Evolutionary conservation across 2,329 filamentous ascomycete species (phyloP), one percentile per base, ranked within the genome.

Genomic region (Stagonosporopsis vannaccii): DNA sequence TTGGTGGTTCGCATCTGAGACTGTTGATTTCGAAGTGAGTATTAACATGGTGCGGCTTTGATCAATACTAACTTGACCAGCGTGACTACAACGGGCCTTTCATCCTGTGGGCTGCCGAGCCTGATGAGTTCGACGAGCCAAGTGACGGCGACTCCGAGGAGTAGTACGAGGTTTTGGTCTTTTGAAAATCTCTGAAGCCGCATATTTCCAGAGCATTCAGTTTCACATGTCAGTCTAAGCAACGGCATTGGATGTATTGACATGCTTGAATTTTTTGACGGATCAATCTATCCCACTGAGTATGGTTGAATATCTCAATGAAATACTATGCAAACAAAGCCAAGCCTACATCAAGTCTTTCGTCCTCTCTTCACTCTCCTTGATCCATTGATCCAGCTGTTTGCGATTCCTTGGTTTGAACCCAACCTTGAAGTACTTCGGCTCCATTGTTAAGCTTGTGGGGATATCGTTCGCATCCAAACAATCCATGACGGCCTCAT

Each of bases 361-460:
- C 17, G 80, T 82, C 56, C 73, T 71, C 66, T 78, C 75, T 65
- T 82, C 80, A 51, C 79, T 80, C 66, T 80, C 79, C 48, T 32
- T 56, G 39, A 82, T 79, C 80, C 80, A 82, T 65, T 63, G 68
- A 53, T 80, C 79, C 47, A 82, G 58, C 65, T 73, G 43, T 32
- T 57, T 65, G 55, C 69, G 62, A 66, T 82, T 72, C 57, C 80
- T 74, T 4, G 79, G 75, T 67, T 72, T 79, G 36, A 82, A 73
- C 2, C 80, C 79, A 9, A 80, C 74, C 71, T 81, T 82, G 67
- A 82, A 82, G 20, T 78, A 76, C 72, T 81, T 82, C 0, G 80
- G 79, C 66, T 82, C 80, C 71, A 81, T 71, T 0, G 80, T 82
- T 73, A 82, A 67, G 44, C 78, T 72, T 37, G 80, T 82, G 3